Evolutionary conservation across 2,329 filamentous ascomycete species (phyloP), one percentile per base, ranked within the genome.

Genomic region (Akanthomyces muscarius): DNA sequence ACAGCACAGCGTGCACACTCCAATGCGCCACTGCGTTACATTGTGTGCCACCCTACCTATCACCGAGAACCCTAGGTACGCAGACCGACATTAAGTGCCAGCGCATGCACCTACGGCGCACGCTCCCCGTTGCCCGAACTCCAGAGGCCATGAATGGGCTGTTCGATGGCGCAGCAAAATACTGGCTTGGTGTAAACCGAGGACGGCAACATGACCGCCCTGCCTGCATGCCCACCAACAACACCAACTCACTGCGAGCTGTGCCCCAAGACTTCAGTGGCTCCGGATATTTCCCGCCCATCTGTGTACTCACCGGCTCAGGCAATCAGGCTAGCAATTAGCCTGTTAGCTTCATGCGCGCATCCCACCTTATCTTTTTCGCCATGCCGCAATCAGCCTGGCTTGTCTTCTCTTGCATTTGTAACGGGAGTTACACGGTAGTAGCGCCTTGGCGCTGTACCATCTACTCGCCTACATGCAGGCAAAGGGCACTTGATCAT

Each of bases 401-500:
- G 21, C n/a, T 16, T 60, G 23, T 2, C 47, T 42, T 33, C 36
- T 23, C 21, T 23, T 44, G 5, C 16, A 5, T 59, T 28, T 21
- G 33, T 51, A 50, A 33, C 36, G 30, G 36, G 57, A 11, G 28
- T 60, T 59, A 21, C 45, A 44, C 47, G 18, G 36, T 23, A 6
- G 57, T 44, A 44, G 23, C 28, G 28, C 28, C 28, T 30, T 30
- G 28, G 28, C 36, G 23, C 38, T 52, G 36, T 23, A 23, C 36
- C 47, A 14, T 52, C 30, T 38, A 50, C 18, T 48, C 38, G 11
- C 13, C 51, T 18, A 61, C 47, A 13, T 30, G 59, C 51, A 61
- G 50, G 25, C 38, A 54, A 54, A 38, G 30, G 38, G 21, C 51
- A 52, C 58, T 52, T 52, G 47, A 61, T 47, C n/a, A 38, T 61